A percentile compares a stretch with the other conserved stretches of the same genome.
These are phyloP conservation scores for Aphanomyces euteiches DNA, from an alignment of 352 stramenopile genomes.

Conservation along the genomic window DNA sequence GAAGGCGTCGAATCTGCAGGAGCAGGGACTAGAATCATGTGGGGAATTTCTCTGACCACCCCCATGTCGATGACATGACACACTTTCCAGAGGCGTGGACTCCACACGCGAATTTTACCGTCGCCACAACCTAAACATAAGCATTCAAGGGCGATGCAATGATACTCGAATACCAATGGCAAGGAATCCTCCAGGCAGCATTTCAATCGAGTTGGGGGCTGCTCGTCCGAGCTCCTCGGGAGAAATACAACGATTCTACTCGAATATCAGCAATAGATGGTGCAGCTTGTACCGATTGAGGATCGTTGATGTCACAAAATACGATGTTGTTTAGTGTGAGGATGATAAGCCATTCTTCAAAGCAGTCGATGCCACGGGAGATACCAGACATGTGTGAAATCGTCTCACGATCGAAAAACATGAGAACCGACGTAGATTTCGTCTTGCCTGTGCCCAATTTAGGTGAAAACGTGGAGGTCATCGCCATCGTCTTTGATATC, in stretches of 20 bases:
- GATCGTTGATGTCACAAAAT: constrained; percentile 72
- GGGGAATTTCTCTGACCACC: constrained; percentile 57
- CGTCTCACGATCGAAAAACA: constrained; percentile 75
- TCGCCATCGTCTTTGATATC: constrained; percentile 8
- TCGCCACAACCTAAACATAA: constrained; percentile 48
- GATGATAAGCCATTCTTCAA: constrained; percentile 71
- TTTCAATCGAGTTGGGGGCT: constrained; percentile 52
- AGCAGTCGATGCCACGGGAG: constrained; percentile 42
- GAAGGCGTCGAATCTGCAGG: constrained; percentile 28
- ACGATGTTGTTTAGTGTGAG: constrained; percentile 54
- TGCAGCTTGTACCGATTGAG: constrained; percentile 38
- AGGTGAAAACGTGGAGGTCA: constrained; percentile 10
- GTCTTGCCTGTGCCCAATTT: constrained; percentile 26
- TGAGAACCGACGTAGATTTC: constrained; percentile 47
- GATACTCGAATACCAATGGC: constrained; percentile 41
- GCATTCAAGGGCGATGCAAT: neutral
- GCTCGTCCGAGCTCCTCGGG: constrained; percentile 60
- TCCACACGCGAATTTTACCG: constrained; percentile 70
- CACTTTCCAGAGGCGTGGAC: constrained; percentile 50
- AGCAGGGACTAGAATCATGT: constrained; percentile 52
- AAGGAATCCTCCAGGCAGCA: constrained; percentile 57
- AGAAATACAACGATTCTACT: constrained; percentile 31
- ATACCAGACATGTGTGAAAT: constrained; percentile 48
- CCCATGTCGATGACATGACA: constrained; percentile 63
- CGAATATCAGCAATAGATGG: neutral